Evolutionary conservation across 345 rosid genomes (phyloP).

Genomic region (Trapa incisa): DNA sequence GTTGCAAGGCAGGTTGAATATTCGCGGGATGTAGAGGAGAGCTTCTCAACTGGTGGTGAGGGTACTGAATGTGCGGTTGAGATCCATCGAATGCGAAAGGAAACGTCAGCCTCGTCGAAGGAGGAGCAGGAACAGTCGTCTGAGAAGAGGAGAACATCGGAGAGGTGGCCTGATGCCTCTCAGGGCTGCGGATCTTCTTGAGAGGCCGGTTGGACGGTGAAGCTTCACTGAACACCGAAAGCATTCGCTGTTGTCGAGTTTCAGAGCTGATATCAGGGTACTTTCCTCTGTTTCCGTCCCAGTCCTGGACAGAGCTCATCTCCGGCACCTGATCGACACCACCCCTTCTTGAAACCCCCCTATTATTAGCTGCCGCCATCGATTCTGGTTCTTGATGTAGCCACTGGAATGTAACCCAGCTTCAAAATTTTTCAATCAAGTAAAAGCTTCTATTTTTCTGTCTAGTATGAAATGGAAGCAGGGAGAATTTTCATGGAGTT

Average conservation of each 20-base stretch:
- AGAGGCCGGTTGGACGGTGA: conserved; percentile 41
- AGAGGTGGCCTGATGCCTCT: conserved; percentile 23
- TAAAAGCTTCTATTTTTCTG: neutral
- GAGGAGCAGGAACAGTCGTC: neutral
- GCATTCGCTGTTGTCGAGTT: conserved; percentile 36
- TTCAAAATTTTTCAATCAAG: neutral
- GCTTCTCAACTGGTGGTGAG: conserved; percentile 26
- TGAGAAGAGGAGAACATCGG: conserved; percentile 6
- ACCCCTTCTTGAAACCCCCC: conserved; percentile 35
- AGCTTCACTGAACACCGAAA: conserved; percentile 37
- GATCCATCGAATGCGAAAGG: conserved; percentile 41
- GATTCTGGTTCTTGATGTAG: neutral
- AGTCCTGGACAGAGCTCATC: conserved; percentile 17
- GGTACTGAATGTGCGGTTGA: conserved; percentile 25
- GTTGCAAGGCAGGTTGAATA: conserved; percentile 14
- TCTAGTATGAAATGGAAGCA: neutral
- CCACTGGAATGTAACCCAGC: neutral
- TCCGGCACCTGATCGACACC: conserved; percentile 22
- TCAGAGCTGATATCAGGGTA: conserved; percentile 17
- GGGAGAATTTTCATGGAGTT: neutral
- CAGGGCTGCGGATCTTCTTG: conserved; percentile 56
- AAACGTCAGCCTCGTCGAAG: conserved; percentile 33
- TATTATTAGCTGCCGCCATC: conserved; percentile 38
- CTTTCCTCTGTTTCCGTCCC: conserved; percentile 31
- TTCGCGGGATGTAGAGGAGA: conserved; percentile 14